phyloP scores from a whole-genome alignment of 805 yeast genomes.

The Candida coleopterorum region DNA sequence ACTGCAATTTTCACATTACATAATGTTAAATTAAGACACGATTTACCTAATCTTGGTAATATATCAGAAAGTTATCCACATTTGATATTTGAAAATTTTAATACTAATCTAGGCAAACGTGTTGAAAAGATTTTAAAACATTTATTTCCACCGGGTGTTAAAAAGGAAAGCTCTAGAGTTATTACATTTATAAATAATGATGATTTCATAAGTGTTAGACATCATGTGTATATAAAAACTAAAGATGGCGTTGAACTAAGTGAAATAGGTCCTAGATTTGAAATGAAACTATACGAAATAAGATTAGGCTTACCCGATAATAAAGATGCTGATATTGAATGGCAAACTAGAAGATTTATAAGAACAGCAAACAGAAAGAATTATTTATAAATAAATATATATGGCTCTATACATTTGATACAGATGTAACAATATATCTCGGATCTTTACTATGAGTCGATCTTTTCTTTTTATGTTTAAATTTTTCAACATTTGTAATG shows the following conservation, averaged over 20 bases:
- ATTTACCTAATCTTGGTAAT: conserved; percentile 77
- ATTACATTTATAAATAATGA: conserved; percentile 86
- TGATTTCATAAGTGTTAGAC: conserved; percentile 91
- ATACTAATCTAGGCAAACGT: conserved; percentile 74
- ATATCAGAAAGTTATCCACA: conserved; percentile 93
- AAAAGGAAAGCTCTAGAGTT: conserved; percentile 79
- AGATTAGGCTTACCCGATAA: conserved; percentile 88
- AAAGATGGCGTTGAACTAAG: conserved; percentile 87
- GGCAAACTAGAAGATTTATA: conserved; percentile 90
- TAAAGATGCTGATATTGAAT: conserved; percentile 96
- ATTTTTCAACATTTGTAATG: conserved; percentile 6
- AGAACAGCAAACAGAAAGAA: conserved; percentile 96
- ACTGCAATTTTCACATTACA: conserved; percentile 91
- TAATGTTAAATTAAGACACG: conserved; percentile 92
- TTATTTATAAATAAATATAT: conserved; percentile 43
- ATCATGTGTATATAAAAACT: conserved; percentile 88
- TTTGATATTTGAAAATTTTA: conserved; percentile 85
- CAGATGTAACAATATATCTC: conserved; percentile 5
- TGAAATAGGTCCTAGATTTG: conserved; percentile 98
- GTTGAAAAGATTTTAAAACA: conserved; percentile 79
- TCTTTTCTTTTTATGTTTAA: conserved; percentile 1
- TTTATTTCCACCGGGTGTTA: conserved; percentile 95
- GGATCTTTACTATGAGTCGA: conserved; percentile 3
- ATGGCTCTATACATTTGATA: conserved; percentile 4
- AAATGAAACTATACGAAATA: conserved; percentile 88